A percentile compares a stretch with the other conserved stretches of the same genome.
Conservation (phyloP, 192 early-diverging fungal genomes). For the Coemansia sp. region DNA sequence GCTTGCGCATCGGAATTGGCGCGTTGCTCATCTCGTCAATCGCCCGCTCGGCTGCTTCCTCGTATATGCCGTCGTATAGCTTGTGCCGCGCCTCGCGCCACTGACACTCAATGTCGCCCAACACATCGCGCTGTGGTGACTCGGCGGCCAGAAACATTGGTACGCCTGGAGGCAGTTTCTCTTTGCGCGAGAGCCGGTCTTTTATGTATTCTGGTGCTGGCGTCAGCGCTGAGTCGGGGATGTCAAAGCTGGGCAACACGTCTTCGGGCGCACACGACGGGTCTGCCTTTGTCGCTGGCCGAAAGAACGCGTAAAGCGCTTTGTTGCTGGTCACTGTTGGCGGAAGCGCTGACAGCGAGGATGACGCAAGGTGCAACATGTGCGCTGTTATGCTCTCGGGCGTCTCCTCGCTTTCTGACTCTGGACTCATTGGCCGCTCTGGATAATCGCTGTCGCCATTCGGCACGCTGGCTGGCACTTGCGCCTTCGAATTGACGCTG, state of each 20-base stretch:
- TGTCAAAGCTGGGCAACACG: conserved; percentile 41
- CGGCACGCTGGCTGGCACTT: background rate
- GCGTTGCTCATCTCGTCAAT: conserved; percentile 45
- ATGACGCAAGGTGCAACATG: conserved; percentile 31
- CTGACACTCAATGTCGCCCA: conserved; percentile 41
- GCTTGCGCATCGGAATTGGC: conserved; percentile 27
- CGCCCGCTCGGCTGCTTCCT: conserved; percentile 32
- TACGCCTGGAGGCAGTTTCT: conserved; percentile 24
- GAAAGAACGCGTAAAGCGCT: conserved; percentile 39
- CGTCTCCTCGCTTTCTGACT: conserved; percentile 24
- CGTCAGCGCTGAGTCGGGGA: conserved; percentile 26
- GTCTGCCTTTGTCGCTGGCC: conserved; percentile 37
- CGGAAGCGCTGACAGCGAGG: conserved; percentile 29
- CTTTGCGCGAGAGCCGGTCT: conserved; percentile 17
- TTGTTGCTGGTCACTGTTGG: conserved; percentile 30
- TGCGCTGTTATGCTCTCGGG: conserved; percentile 34
- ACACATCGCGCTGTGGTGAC: conserved; percentile 26
- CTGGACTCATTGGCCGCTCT: conserved; percentile 3
- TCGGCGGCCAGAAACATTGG: conserved; percentile 42
- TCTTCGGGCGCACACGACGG: conserved; percentile 34
- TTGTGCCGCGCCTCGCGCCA: conserved; percentile 41
- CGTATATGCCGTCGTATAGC: conserved; percentile 27
- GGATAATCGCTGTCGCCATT: background rate
- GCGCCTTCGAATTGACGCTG: background rate
- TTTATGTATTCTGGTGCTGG: conserved; percentile 27